Conservation (phyloP, 2,329 filamentous ascomycete genomes). For the Malbranchea zuffiana region DNA sequence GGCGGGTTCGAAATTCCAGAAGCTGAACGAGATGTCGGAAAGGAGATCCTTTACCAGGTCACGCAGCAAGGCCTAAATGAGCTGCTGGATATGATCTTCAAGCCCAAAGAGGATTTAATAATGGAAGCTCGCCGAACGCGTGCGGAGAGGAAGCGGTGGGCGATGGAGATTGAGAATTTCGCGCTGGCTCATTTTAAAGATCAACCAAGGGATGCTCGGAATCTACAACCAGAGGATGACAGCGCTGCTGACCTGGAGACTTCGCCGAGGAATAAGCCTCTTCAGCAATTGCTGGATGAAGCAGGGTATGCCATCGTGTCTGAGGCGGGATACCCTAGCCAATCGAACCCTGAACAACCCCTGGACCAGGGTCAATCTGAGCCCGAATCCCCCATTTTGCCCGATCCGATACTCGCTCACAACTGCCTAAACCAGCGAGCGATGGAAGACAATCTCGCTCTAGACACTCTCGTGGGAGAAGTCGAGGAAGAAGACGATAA, state of each 20-base stretch:
- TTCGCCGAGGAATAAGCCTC: slow-evolving; percentile 24
- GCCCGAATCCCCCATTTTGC: no score
- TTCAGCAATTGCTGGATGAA: slow-evolving; percentile 35
- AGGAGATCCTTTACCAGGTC: slow-evolving; percentile 81
- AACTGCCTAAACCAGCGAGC: no score
- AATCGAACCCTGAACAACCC: no score
- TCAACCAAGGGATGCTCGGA: background rate
- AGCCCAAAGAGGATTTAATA: slow-evolving; percentile 64
- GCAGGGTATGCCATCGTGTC: slow-evolving; percentile 35
- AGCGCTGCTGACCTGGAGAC: slow-evolving; percentile 16
- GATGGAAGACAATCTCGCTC: no score
- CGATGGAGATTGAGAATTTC: slow-evolving; percentile 32
- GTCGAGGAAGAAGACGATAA: slow-evolving; percentile 7
- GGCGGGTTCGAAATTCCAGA: slow-evolving; percentile 68
- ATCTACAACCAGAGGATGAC: slow-evolving; percentile 18
- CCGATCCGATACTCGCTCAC: no score
- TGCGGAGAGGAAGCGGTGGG: slow-evolving; percentile 47
- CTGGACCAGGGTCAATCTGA: no score
- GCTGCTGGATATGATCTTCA: slow-evolving; percentile 77
- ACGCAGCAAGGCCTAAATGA: slow-evolving; percentile 91
- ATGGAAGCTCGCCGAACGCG: slow-evolving; percentile 56
- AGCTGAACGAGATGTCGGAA: slow-evolving; percentile 70
- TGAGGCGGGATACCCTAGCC: no score
- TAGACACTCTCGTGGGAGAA: no score
- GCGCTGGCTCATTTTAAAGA: slow-evolving; percentile 12